Evolutionary conservation across 2,329 filamentous ascomycete species (phyloP), one percentile per base, ranked within the genome.

Genomic region (Cordyceps farinosa): DNA sequence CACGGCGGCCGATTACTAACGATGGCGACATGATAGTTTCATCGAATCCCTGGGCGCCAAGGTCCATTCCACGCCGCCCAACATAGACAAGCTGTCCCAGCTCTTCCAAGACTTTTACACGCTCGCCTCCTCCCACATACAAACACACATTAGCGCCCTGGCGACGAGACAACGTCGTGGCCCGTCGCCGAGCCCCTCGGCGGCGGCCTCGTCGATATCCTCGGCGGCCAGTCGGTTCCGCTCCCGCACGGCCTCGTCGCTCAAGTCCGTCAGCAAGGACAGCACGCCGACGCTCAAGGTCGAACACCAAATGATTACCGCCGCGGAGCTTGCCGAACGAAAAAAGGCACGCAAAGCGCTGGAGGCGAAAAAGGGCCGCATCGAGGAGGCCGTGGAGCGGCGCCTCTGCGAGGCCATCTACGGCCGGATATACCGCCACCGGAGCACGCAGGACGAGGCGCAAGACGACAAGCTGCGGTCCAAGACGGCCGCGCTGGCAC

Each of bases 51-150:
- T 99, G 32, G 90, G 87, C 54, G 91, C 91, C 69, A 97, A 91
- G 80, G 89, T 96, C 38, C 90, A 97, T 71, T 86, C 90, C 2
- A 88, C 87, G 5, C 95, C 95, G 5, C 88, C 95, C 1, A 90
- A 86, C 52, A 90, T 96, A 71, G 92, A 96, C 54, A 88, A 85
- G 66, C 83, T 98, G 17, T 90, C 92, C 9, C 84, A 86, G n/a
- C 82, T 95, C 60, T 98, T 98, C 73, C 95, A 99, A 76, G 92
- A 96, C 63, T 99, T 98, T 75, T 99, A 99, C 73, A 80, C 84
- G 48, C 84, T 88, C 63, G 91, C 93, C 29, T 89, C 92, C 11
- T 83, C 87, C 2, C 91, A 95, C 69, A 93, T 98, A 64, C 85
- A 87, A 60, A 97, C 92, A 1, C 93, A 98, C 73, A 91, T 97